Evolutionary conservation across 306 rosid species (phyloP), one percentile per base, ranked within the genome.

Genomic region (Cucurbita ficifolia): DNA sequence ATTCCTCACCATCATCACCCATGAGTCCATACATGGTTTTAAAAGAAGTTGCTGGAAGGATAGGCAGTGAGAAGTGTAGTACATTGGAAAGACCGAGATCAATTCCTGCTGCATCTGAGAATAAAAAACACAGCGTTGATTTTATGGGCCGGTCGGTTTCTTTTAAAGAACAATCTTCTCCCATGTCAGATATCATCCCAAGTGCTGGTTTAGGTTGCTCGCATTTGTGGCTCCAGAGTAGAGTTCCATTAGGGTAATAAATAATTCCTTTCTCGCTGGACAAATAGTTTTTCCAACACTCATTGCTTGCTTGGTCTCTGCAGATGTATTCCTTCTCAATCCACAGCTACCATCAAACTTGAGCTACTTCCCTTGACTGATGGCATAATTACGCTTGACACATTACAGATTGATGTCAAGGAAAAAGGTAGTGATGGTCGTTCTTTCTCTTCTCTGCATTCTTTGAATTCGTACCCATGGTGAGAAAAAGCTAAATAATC

Each of bases 151-250:
- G 70, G 76, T 76, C 83, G 60, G 81, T 67, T 75, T 83, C 95
- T 76, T 55, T 57, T 29, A 79, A 49, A 36, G 90, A 83, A 58
- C 82, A 40, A 78, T 61, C 77, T 70, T 80, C 83, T 77, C 78
- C 86, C 38, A 29, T 58, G 8, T 78, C 88, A 76, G 91, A 86
- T 81, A 82, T 79, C 74, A 72, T 91, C 80, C 92, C 89, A 36
- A 83, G 82, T 81, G 81, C 87, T 50, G 86, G 83, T 69, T 79
- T 82, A 74, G 88, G 88, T 82, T 91, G 92, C 76, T 81, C 97
- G 22, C 97, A 95, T 83, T 80, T 91, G 78, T 95, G 99, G 96
- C 83, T 95, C 75, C 99, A 91, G 74, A 95, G 99, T 83, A 89
- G 90, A 89, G 90, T 91, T 83, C 99, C 97, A 62, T 86, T 95